These are phyloP conservation scores for Saturnispora zaruensis DNA, from an alignment of 805 yeast genomes.

Conservation along the genomic window DNA sequence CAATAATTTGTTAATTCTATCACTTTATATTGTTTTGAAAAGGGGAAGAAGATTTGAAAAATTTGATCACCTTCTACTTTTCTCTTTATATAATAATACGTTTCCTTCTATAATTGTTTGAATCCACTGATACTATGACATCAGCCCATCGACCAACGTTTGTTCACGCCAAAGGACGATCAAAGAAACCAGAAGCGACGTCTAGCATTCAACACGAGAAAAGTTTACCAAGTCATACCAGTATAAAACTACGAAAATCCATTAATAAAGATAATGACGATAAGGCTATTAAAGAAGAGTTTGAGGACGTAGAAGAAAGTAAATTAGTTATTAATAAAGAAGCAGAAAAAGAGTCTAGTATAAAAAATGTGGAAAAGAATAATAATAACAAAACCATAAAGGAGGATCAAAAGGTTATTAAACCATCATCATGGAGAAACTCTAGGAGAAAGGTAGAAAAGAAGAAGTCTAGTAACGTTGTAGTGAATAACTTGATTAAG, in stretches of 20 bases:
- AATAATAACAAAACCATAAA: no score
- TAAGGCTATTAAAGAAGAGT: background rate
- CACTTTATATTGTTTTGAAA: background rate
- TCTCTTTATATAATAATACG: background rate
- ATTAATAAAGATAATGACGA: constrained; percentile 40
- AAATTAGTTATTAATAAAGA: background rate
- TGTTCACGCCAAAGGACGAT: constrained; percentile 48
- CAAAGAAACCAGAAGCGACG: background rate
- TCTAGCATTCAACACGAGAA: constrained; percentile 38
- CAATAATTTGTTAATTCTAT: background rate
- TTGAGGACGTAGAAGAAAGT: background rate
- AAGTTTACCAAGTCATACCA: constrained; percentile 45
- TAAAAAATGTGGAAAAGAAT: background rate
- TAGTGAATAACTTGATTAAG: constrained; percentile 26
- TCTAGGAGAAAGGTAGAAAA: background rate
- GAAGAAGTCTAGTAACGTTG: constrained; percentile 16
- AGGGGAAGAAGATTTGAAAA: background rate
- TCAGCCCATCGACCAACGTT: constrained; percentile 65
- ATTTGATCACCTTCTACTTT: background rate
- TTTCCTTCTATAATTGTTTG: background rate
- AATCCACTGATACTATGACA: constrained; percentile 35
- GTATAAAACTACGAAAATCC: constrained; percentile 38
- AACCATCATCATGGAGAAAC: constrained; percentile 14
- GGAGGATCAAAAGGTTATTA: constrained; percentile 13
- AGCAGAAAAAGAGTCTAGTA: background rate